A percentile compares a stretch with the other conserved stretches of the same genome.
Conservation (phyloP, 1,139 yeast genomes). For the Yamadazyma pseudoaaseri region DNA sequence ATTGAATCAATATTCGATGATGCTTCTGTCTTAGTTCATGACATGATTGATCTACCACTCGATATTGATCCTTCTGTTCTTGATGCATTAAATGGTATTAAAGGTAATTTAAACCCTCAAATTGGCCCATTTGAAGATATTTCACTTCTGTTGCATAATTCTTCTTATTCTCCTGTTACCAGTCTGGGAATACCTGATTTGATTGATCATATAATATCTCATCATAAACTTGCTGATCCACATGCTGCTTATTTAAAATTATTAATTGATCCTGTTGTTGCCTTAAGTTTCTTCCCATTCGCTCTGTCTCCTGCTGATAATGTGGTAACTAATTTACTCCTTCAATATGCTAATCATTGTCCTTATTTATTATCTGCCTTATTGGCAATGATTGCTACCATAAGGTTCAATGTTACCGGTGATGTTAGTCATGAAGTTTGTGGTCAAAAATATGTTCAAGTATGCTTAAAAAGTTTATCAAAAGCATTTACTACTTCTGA, state of each 20-base stretch:
- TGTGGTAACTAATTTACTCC: constrained; percentile 31
- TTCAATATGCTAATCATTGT: constrained; percentile 34
- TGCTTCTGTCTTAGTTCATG: constrained; percentile 50
- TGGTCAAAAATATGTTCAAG: constrained; percentile 30
- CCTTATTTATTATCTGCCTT: constrained; percentile 35
- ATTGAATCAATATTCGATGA: constrained; percentile 38
- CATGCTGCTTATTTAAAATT: constrained; percentile 32
- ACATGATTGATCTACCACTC: constrained; percentile 41
- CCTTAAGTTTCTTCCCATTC: constrained; percentile 38
- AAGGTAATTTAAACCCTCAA: no score
- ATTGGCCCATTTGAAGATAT: neutral
- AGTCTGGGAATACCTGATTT: constrained; percentile 12
- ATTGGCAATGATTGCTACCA: constrained; percentile 38
- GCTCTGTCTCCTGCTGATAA: constrained; percentile 36
- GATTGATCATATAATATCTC: constrained; percentile 23
- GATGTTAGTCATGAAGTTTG: constrained; percentile 28
- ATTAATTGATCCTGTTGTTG: constrained; percentile 27
- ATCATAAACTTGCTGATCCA: constrained; percentile 25
- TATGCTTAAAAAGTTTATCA: constrained; percentile 32
- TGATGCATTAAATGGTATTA: neutral
- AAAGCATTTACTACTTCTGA: constrained; percentile 27
- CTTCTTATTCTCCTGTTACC: neutral
- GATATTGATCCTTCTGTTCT: constrained; percentile 12
- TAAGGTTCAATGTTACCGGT: constrained; percentile 34
- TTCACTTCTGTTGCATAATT: neutral